A percentile compares a stretch with the other conserved stretches of the same genome.
These are phyloP conservation scores for Aspergillus carbonarius DNA, from an alignment of 2,329 filamentous ascomycete genomes.

Conservation along the genomic window DNA sequence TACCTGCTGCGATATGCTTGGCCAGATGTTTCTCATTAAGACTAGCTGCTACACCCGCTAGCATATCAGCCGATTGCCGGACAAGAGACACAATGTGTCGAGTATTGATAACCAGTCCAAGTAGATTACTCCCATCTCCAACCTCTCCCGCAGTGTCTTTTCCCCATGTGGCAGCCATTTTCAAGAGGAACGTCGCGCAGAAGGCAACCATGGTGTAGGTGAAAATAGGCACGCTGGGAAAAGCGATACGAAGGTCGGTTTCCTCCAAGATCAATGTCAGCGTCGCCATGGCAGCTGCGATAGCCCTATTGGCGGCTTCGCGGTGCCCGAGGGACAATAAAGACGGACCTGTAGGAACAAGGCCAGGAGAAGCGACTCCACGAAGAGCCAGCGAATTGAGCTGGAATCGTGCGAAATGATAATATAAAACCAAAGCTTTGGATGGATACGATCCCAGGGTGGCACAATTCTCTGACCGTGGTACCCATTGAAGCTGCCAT, in stretches of 20 bases:
- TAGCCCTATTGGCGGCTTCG: constrained; percentile 29
- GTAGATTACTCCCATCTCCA: not conserved
- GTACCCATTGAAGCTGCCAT: constrained; percentile 38
- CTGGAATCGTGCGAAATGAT: constrained; percentile 44
- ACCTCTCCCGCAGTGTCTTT: not conserved
- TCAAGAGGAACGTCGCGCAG: constrained; percentile 30
- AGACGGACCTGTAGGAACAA: not conserved
- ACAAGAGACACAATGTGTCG: not conserved
- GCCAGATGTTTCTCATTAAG: constrained; percentile 4
- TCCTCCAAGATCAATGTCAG: constrained; percentile 39
- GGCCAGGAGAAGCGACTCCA: constrained; percentile 33
- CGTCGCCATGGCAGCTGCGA: constrained; percentile 36
- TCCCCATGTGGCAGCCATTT: constrained; percentile 20
- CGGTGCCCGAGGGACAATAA: constrained; percentile 16
- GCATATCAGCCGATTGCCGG: not conserved
- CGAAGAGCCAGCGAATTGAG: constrained; percentile 33
- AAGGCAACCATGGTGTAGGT: constrained; percentile 30
- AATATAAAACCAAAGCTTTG: not conserved
- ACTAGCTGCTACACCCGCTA: not conserved
- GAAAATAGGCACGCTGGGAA: constrained; percentile 35
- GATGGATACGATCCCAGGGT: constrained; percentile 24
- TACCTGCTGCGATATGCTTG: constrained; percentile 2
- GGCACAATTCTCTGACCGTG: constrained; percentile 32
- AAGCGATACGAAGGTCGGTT: constrained; percentile 36
- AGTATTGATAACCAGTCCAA: not conserved